phyloP scores from a whole-genome alignment of 2,329 filamentous ascomycete genomes.

The Fusarium dlaminii region DNA sequence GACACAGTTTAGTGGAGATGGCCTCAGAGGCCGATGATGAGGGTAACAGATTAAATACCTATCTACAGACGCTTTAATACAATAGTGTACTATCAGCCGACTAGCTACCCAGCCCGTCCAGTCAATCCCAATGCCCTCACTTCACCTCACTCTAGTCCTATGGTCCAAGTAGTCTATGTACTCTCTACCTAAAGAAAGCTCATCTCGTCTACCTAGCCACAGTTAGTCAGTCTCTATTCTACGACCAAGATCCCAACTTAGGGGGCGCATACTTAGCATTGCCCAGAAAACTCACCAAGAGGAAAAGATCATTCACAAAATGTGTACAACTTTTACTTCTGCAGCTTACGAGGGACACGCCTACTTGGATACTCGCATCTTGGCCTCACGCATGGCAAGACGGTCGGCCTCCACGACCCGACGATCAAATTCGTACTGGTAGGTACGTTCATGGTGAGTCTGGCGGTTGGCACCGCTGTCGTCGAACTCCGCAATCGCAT shows the following conservation, averaged over 20 bases:
- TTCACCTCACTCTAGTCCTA: not conserved
- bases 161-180: not conserved
- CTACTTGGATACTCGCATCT: not conserved
- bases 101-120: not conserved
- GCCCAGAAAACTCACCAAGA: not conserved
- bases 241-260: not conserved
- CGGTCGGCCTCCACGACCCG: not conserved
- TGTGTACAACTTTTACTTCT: not conserved
- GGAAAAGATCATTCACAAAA: not conserved
- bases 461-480: accelerated
- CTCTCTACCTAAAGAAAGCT: not conserved
- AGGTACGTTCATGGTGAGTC: accelerated
- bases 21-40: conserved; percentile 21
- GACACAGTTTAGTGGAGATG: conserved; percentile 17
- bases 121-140: too few species aligned
- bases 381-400: accelerated
- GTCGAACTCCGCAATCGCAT: accelerated
- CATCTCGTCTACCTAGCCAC: not conserved
- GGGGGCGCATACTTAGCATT: not conserved
- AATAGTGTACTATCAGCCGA: conserved; percentile 18
- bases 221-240: not conserved
- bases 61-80: conserved; percentile 26
- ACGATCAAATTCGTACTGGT: accelerated
- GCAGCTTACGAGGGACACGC: not conserved
- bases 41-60: conserved; percentile 9